Conservation (phyloP, 2,329 filamentous ascomycete species). For the Emericellopsis atlantica region DNA sequence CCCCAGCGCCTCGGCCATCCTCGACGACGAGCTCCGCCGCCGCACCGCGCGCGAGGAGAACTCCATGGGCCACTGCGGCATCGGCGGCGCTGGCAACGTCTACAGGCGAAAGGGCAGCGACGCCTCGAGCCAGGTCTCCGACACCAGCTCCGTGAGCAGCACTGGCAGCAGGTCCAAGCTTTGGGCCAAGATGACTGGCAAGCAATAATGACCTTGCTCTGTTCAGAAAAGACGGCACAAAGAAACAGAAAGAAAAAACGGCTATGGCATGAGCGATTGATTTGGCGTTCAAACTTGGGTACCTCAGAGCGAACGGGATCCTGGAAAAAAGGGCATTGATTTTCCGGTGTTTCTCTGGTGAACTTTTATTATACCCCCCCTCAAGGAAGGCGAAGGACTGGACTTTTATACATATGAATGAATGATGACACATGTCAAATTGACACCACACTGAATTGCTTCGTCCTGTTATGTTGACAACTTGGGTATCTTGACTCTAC, state of each 20-base stretch:
- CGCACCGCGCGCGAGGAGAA: constrained; percentile 23
- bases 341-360: constrained; percentile 29
- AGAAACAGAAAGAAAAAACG: constrained; percentile 1
- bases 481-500: constrained; percentile 24
- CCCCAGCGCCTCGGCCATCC: constrained; percentile 28
- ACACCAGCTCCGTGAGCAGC: constrained; percentile 24
- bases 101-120: constrained; percentile 35
- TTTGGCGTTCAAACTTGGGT: constrained; percentile 5
- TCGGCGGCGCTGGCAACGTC: constrained; percentile 51
- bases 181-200: constrained; percentile 10
- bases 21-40: constrained; percentile 32
- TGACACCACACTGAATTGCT: neutral
- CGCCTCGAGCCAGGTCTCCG: constrained; percentile 6
- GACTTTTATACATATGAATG: neutral
- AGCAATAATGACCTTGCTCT: neutral
- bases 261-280: constrained; percentile 6
- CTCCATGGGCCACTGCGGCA: constrained; percentile 47
- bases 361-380: constrained; percentile 6
- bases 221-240: too few species aligned
- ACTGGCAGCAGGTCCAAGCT: constrained; percentile 17
- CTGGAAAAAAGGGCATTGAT: constrained; percentile 4
- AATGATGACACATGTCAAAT: neutral
- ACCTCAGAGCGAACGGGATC: constrained; percentile 19
- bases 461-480: constrained; percentile 6
- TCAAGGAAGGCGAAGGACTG: neutral